phyloP scores from a whole-genome alignment of 192 early-diverging fungal genomes.

The Backusella mclennaniae region DNA sequence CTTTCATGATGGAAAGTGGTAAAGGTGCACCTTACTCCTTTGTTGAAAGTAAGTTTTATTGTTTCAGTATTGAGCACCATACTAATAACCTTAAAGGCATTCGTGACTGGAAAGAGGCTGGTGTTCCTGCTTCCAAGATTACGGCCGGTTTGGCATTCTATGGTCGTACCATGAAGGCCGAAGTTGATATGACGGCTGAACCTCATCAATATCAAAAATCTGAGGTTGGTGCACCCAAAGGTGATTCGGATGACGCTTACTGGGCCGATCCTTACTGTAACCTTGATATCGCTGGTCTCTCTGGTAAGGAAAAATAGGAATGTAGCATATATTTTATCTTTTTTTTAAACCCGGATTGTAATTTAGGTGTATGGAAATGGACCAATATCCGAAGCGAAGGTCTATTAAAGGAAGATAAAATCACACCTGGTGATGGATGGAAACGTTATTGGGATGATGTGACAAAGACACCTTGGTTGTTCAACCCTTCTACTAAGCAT shows the following conservation, averaged over 20 bases:
- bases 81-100: slow-evolving; percentile 26
- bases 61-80: too few species aligned
- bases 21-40: slow-evolving; percentile 34
- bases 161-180: slow-evolving; percentile 52
- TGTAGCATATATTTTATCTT: neutral
- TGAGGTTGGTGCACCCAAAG: slow-evolving; percentile 44
- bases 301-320: slow-evolving; percentile 26
- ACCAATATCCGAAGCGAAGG: slow-evolving; percentile 54
- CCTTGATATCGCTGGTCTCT: slow-evolving; percentile 39
- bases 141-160: slow-evolving; percentile 61
- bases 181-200: slow-evolving; percentile 25
- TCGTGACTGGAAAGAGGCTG: slow-evolving; percentile 52
- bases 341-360: neutral
- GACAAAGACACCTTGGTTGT: slow-evolving; percentile 54
- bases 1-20: slow-evolving; percentile 37
- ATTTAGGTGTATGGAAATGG: slow-evolving; percentile 58
- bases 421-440: slow-evolving; percentile 53
- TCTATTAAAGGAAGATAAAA: slow-evolving; percentile 35
- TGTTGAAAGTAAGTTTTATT: neutral
- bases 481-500: slow-evolving; percentile 52
- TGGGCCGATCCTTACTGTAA: slow-evolving; percentile 42
- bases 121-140: slow-evolving; percentile 58
- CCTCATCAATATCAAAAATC: slow-evolving; percentile 40
- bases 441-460: slow-evolving; percentile 50
- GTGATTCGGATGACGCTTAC: slow-evolving; percentile 53